phyloP scores from a whole-genome alignment of 345 rosid species.

The Citrus australasica region DNA sequence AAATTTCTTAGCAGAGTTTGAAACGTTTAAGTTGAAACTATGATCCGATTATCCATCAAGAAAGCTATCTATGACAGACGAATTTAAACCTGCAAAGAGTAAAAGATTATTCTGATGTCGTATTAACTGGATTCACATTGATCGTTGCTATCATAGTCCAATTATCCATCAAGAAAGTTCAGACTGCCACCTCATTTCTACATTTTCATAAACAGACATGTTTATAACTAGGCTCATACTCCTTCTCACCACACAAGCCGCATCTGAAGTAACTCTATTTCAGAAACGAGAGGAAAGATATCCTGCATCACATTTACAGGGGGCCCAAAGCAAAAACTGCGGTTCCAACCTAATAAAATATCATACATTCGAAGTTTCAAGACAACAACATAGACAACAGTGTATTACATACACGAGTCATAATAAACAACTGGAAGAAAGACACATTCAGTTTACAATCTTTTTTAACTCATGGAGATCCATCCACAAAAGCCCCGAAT shows the following conservation, averaged over 20 bases:
- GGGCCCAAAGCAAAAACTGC: not conserved
- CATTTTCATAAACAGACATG: not conserved
- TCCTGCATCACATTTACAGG: not conserved
- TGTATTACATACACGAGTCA: not conserved
- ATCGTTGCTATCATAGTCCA: not conserved
- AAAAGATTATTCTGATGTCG: too few species aligned
- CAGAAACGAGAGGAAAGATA: not conserved
- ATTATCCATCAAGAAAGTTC: not conserved
- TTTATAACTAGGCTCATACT: not conserved
- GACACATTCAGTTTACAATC: slow-evolving; percentile 16
- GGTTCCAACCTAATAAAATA: slow-evolving; percentile 8
- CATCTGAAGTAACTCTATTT: not conserved
- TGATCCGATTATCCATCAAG: too few species aligned
- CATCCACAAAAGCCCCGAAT: slow-evolving; percentile 2
- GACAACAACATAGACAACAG: slow-evolving; percentile 38
- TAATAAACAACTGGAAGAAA: slow-evolving; percentile 26
- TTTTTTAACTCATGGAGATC: slow-evolving; percentile 8
- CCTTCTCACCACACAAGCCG: not conserved
- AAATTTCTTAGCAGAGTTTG: too few species aligned
- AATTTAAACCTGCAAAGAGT: too few species aligned
- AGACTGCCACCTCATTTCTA: not conserved
- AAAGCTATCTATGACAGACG: too few species aligned
- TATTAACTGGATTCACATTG: not conserved
- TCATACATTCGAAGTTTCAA: slow-evolving; percentile 12
- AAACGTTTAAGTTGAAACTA: too few species aligned